Conservation (phyloP, 179 eudicot species). For the Gypsophila paniculata region DNA sequence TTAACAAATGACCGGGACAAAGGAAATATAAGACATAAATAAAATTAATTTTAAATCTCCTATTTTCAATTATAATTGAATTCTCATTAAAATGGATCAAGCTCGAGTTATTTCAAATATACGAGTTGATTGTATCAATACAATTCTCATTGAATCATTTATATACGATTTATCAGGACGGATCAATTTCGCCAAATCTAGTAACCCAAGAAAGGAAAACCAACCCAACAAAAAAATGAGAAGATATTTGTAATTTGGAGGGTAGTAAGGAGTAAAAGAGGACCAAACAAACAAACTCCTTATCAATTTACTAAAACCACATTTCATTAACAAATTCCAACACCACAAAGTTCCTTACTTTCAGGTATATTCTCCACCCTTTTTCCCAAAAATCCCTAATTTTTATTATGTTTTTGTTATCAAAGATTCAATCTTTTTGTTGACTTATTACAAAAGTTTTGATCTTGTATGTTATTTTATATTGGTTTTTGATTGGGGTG, state of each 20-base stretch:
- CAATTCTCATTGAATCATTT: too few species aligned
- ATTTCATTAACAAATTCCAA: too few species aligned
- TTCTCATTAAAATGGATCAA: too few species aligned
- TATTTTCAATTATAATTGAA: too few species aligned
- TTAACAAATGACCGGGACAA: too few species aligned
- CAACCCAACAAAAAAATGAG: background rate
- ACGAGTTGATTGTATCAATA: too few species aligned
- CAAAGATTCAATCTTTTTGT: background rate
- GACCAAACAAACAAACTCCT: conserved; percentile 46
- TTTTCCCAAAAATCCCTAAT: background rate
- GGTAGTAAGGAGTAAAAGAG: conserved; percentile 29
- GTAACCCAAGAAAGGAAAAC: background rate
- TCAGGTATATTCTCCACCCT: background rate
- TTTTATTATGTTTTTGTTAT: background rate
- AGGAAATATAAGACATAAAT: too few species aligned
- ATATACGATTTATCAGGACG: too few species aligned
- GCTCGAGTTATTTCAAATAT: too few species aligned
- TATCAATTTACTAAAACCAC: conserved; percentile 29
- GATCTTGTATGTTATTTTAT: background rate
- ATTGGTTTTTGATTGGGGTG: background rate
- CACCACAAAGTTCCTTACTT: background rate
- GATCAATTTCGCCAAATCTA: too few species aligned
- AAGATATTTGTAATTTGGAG: conserved; percentile 28
- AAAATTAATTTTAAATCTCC: too few species aligned
- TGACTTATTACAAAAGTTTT: background rate